Evolutionary conservation across 2,329 filamentous ascomycete species (phyloP).

Genomic region (Alternaria metachromatica): DNA sequence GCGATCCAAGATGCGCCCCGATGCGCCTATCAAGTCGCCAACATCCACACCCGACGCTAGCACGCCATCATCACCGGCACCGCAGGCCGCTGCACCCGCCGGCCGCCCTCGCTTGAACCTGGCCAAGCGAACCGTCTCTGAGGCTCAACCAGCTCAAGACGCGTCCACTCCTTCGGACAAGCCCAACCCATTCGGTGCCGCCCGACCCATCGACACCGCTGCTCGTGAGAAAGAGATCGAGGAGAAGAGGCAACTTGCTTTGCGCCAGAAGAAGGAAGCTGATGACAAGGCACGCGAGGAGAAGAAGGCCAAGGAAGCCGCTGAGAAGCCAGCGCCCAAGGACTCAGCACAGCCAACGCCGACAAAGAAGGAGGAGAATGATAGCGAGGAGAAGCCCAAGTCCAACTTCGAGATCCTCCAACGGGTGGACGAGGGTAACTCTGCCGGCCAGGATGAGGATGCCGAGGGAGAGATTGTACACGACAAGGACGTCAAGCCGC

Average conservation of each 20-base stretch:
- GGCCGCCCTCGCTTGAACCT: conserved; percentile 85
- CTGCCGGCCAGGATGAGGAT: conserved; percentile 53
- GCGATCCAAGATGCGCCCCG: conserved; percentile 91
- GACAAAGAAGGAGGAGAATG: conserved; percentile 45
- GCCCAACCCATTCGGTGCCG: conserved; percentile 91
- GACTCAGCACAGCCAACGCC: conserved; percentile 51
- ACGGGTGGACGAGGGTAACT: conserved; percentile 47
- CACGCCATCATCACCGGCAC: conserved; percentile 76
- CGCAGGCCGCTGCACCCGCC: conserved; percentile 63
- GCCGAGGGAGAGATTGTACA: conserved; percentile 59
- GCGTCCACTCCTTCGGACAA: conserved; percentile 65
- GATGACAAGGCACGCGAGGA: conserved; percentile 85
- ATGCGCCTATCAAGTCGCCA: conserved; percentile 66
- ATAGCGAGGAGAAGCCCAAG: conserved; percentile 53
- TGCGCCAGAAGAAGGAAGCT: conserved; percentile 84
- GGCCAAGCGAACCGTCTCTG: conserved; percentile 87
- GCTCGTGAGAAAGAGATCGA: conserved; percentile 88
- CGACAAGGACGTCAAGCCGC: conserved; percentile 63
- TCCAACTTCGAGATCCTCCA: conserved; percentile 64
- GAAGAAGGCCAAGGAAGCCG: conserved; percentile 60
- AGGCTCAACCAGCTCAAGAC: conserved; percentile 63
- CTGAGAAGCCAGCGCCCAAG: conserved; percentile 64
- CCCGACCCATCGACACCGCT: conserved; percentile 91
- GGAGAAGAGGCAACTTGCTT: conserved; percentile 77
- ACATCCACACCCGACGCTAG: conserved; percentile 74